Conservation (phyloP, 225 moss, liverwort and hornwort species). For the Lunularia cruciata region DNA sequence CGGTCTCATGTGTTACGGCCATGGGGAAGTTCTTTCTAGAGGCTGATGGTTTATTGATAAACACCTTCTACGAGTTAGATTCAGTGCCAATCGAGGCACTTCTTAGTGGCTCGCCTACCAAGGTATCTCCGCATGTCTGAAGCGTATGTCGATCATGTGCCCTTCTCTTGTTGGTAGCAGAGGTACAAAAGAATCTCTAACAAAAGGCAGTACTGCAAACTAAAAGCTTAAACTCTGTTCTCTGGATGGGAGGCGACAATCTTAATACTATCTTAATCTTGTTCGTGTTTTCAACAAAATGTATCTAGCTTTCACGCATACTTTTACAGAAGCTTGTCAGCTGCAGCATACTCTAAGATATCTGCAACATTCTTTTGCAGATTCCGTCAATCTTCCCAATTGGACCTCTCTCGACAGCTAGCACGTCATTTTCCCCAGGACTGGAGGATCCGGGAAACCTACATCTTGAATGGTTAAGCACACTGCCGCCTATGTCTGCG, state of each 20-base stretch:
- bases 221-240: no score
- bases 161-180: no score
- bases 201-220: no score
- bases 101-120: not conserved
- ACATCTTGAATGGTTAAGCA: conserved; percentile 41
- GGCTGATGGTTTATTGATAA: not conserved
- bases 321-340: no score
- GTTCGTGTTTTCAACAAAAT: no score
- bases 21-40: not conserved
- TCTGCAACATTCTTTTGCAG: no score
- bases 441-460: not conserved
- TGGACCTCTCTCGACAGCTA: not conserved
- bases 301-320: no score
- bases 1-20: not conserved
- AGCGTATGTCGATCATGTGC: no score
- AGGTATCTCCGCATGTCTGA: not conserved
- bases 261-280: no score
- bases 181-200: not conserved
- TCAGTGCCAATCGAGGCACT: not conserved
- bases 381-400: not conserved
- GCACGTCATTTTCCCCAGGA: not conserved
- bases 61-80: conserved; percentile 13
- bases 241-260: not conserved
- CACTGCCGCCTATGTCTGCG: conserved; percentile 44
- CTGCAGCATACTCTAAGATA: no score